Base-by-base conservation (phyloP, 2,329 filamentous ascomycete species). In the Calonectria hawksworthii region DNA sequence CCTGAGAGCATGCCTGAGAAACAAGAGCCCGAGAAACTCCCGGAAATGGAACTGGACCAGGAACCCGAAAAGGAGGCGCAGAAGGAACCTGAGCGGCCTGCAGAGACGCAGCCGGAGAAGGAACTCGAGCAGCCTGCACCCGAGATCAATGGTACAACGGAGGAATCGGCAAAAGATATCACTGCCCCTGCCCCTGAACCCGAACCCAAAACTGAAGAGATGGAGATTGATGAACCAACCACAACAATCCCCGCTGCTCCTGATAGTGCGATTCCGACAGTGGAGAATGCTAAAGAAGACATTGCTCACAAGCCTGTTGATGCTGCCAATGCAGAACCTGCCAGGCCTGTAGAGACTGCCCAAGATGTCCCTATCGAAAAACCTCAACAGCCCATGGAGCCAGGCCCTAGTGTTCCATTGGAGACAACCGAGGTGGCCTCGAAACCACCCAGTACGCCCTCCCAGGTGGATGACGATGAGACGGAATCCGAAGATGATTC, bases 401-500 rank as follows among this genome's bases (percentile, higher is more conserved):
- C 73, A 21, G 69, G 74, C 18, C 74, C 77, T 1, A 74, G 74
- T 38, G 67, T 77, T 28, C 73, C 80, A 2, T 68, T 80, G 32
- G 83, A 84, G 74, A 81, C 80, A 7, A 80, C 76, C 10, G 84
- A 85, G 61, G 69, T 73, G n/a, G 80, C 70, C 34, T 82, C 83
- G n/a, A 87, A 80, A 36, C 80, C 81, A 8, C 85, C 86, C 0
- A 90, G 86, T 73, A 90, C 87, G 10, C 88, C 89, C 5, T 90
- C 89, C 5, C 88, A 88, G 51, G 84, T 86, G 36, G 88, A 89
- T 65, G 89, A 89, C 38, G 86, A 90, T 66, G 88, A 89, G 63
- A 91, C 89, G 3, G 89, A 91, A 74, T 87, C 89, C 10, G 90
- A 92, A 65, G 89, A 89, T 52, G 86, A 89, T 47, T 86, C 89